Evolutionary conservation across 176 grass and related monocot species (phyloP), one percentile per base, ranked within the genome.

Genomic region (Saccharum spontaneum): DNA sequence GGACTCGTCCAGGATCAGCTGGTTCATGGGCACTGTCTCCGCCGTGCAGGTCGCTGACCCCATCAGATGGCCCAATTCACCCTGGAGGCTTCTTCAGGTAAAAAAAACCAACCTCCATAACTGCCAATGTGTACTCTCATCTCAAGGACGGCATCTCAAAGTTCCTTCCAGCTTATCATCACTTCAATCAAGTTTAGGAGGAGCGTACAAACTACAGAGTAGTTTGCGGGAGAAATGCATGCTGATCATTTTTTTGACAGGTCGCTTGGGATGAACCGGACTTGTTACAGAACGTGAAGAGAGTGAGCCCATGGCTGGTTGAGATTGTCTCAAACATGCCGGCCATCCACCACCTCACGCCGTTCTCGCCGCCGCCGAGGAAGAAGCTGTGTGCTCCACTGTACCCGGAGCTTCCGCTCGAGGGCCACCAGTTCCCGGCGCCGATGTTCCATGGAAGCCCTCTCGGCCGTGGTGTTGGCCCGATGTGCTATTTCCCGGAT

Each of bases 241-340:
- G 48, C 33, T 82, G 65, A 85, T 40, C 50, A 37, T 12, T 31
- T 13, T 67, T 94, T n/a, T 59, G 20, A 55, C 88, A 98, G 97
- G 97, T 96, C 34, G 87, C 73, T 73, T 99, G 94, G 97, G 97
- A 99, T 80, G 97, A 99, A 83, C 97, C 97, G 13, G 97, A 99
- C 75, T 64, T 99, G 61, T 76, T 99, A n/a, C 97, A 99, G 90
- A 96, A 99, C 67, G 97, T 99, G 88, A 99, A 91, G 82, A 83
- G 91, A 28, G 97, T 98, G 69, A 98, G 85, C 26, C 97, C 97
- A 59, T 98, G 97, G 97, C 38, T 99, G 78, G 91, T 96, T 59
- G 94, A 97, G 88, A 82, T 94, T 3, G 97, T 97, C 24, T 94
- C 97, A 17, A 94, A 84, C 75, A 94, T 99, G 77, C 93, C 94